Base-by-base conservation (phyloP, 768 basidiomycete species). In the Pleurotus giganteus region DNA sequence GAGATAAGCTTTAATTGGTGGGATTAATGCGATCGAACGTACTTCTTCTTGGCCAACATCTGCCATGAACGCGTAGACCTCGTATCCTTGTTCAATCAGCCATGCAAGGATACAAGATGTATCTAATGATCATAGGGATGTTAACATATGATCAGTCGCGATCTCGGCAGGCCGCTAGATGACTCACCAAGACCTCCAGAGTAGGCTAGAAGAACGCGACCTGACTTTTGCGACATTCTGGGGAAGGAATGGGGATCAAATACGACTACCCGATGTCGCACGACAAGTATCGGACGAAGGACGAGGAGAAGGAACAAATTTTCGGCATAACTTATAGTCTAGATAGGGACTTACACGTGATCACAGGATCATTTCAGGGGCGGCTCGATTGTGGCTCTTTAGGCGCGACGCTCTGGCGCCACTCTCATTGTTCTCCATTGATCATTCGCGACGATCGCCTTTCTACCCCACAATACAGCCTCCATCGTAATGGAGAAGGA, bases 41-140 rank as follows among this genome's bases (percentile, higher is more conserved):
- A 85, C 91, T 78, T 94, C 91, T 71, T 94, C 91, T 63, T 94
- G 91, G 11, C 91, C 93, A 54, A 96, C 89, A 74, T 95, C 91
- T 11, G 93, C 92, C 91, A 96, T 94, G 82, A 95, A 98, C 21
- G 94, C 93, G 62, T 89, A 85, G 60, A 98, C 96, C 67, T 98
- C 91, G 74, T 98, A 99, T 55, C 93, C 94, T 70, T 98, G 81
- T 70, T 99, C 97, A 71, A 98, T 94, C 73, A 99, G 79, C 96
- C 96, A 99, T 50, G 93, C 93, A 63, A 98, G 88, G 75, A 99
- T 99, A 74, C 96, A 98, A 32, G 96, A 98, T 19, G 97, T 99
- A 73, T 99, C 97, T 95, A 63, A 21, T 24, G 43, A 49, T 41
- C 17, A 19, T 53, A 54, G 26, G 47, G 46, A 47, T 58, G 29